These are phyloP conservation scores for Xanthoconium separans DNA, from an alignment of 1,284 basidiomycete genomes.

Conservation along the genomic window DNA sequence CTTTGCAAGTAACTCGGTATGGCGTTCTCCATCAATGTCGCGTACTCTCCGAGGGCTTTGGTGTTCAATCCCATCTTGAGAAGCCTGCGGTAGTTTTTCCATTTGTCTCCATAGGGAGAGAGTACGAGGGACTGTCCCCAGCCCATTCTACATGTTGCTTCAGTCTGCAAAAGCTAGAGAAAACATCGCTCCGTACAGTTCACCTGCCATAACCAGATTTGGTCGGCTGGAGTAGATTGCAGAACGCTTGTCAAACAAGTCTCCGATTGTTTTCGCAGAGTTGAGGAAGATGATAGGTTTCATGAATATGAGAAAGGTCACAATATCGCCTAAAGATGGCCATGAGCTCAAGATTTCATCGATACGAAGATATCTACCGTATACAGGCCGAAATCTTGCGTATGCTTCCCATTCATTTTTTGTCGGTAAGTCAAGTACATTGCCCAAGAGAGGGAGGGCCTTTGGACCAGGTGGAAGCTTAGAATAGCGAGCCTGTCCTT, in stretches of 20 bases:
- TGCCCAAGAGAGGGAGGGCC: neutral
- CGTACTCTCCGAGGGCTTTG: neutral
- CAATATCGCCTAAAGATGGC: neutral
- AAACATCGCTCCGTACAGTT: neutral
- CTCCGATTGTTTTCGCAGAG: neutral
- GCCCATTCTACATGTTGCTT: neutral
- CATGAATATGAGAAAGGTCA: slow-evolving; percentile 1
- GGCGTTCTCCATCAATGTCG: neutral
- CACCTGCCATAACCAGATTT: neutral
- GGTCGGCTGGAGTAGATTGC: slow-evolving; percentile 2
- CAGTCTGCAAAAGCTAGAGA: neutral
- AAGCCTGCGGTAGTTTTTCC: slow-evolving; percentile 2
- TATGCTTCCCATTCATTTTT: slow-evolving; percentile 1
- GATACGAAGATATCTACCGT: neutral
- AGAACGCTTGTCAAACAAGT: slow-evolving; percentile 1
- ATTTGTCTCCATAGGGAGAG: slow-evolving; percentile 1
- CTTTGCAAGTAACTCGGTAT: neutral
- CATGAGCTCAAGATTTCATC: neutral
- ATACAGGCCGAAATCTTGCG: neutral
- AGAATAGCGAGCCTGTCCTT: neutral
- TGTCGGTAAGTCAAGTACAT: neutral
- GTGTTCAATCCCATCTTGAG: neutral
- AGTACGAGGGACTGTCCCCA: slow-evolving; percentile 2
- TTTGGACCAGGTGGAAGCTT: neutral
- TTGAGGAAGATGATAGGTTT: slow-evolving; percentile 2